Percentiles rank a stretch among this genome's conserved stretches.
phyloP scores from a whole-genome alignment of 148 eudicot genomes.

The Linanthus parryae region DNA sequence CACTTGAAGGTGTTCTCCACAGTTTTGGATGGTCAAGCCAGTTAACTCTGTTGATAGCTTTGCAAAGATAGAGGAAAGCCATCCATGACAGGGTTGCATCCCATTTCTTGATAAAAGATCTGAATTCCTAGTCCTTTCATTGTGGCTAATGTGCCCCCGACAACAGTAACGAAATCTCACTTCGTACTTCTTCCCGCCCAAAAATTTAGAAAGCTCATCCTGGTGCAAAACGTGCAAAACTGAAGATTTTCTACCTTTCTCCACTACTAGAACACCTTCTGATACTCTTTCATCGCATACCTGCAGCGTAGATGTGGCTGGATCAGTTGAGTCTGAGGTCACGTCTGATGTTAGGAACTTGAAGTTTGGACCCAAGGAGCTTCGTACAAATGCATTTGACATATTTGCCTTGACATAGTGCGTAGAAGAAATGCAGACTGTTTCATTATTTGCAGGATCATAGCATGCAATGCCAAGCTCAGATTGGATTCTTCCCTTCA shows the following conservation, averaged over 20 bases:
- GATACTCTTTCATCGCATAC: constrained; percentile 54
- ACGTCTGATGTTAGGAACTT: constrained; percentile 28
- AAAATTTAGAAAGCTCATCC: constrained; percentile 39
- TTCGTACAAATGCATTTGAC: constrained; percentile 42
- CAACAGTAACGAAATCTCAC: constrained; percentile 33
- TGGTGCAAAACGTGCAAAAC: constrained; percentile 59
- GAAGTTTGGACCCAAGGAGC: constrained; percentile 63
- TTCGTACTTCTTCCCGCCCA: constrained; percentile 33
- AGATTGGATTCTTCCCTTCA: constrained; percentile 54
- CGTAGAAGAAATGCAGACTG: constrained; percentile 48
- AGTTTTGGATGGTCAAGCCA: constrained; percentile 25
- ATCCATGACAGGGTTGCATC: too few relatives aligned
- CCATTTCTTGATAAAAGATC: too few relatives aligned
- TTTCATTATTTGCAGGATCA: constrained; percentile 72
- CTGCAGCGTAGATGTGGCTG: constrained; percentile 24
- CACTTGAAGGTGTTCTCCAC: constrained; percentile 24
- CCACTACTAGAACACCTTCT: constrained; percentile 56
- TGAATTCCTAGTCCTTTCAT: constrained; percentile 6
- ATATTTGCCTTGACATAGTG: constrained; percentile 55
- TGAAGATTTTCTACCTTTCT: constrained; percentile 34
- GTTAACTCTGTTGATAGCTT: constrained; percentile 20
- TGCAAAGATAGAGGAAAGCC: constrained; percentile 22
- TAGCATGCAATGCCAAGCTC: constrained; percentile 67
- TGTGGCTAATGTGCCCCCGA: too few relatives aligned
- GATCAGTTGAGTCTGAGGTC: constrained; percentile 21